Conservation (phyloP, 1,139 yeast species). For the Zygosaccharomyces pseudobailii region DNA sequence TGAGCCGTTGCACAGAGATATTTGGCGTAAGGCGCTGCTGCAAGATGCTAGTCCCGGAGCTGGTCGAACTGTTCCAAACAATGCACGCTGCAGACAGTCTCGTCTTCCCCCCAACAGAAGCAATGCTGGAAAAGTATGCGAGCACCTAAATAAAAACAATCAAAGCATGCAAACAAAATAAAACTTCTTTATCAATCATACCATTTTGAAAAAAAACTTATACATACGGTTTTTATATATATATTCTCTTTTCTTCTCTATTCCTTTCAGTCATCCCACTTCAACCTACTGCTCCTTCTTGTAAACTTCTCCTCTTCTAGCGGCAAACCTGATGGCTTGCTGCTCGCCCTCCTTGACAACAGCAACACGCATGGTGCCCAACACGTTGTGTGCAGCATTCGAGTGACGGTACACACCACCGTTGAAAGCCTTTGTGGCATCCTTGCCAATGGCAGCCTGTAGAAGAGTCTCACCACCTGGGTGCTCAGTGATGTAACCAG, state of each 20-base stretch:
- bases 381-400: conserved; percentile 93
- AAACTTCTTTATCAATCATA: not conserved
- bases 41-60: conserved; percentile 20
- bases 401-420: conserved; percentile 98
- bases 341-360: conserved; percentile 67
- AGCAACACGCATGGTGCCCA: conserved; percentile 95
- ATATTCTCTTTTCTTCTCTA: not conserved
- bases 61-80: conserved; percentile 17
- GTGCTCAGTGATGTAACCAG: conserved; percentile 80
- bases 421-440: conserved; percentile 94
- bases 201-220: not conserved
- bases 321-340: conserved; percentile 33
- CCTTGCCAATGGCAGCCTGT: conserved; percentile 86
- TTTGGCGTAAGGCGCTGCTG: conserved; percentile 30
- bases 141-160: not conserved
- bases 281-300: conserved; percentile 14
- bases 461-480: conserved; percentile 96
- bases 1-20: conserved; percentile 28
- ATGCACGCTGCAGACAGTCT: conserved; percentile 15
- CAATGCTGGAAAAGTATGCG: not conserved
- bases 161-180: too few species aligned
- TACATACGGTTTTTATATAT: not conserved
- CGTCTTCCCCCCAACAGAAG: conserved; percentile 9
- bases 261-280: not conserved
- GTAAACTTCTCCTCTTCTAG: conserved; percentile 33